Base-by-base conservation (phyloP, 2,329 filamentous ascomycete genomes). In the Epichloe hybrida region DNA sequence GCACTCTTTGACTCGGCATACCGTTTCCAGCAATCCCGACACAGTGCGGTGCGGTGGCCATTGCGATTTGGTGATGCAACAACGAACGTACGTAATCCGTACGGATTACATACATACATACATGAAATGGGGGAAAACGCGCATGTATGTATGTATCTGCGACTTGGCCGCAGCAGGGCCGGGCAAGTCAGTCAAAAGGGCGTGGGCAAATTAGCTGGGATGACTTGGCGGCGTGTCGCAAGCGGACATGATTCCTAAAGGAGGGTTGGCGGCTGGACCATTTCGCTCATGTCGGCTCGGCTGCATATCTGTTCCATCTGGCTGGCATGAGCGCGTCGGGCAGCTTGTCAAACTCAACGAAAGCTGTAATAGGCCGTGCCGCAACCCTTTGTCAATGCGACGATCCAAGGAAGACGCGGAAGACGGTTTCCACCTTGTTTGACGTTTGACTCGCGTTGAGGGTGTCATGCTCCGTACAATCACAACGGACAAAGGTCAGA, bases 211-310 rank as follows among this genome's bases (percentile, higher is more conserved):
- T 31, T 27, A 12, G 35, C 47, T 31, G 39, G 13, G 27, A 49
- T 36, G 51, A 31, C 46, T 9, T 9, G 46, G 42, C 35, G 49
- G 42, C 38, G 42, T 50, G 17, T 17, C 44, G 52, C 50, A 49
- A 53, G 47, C 56, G 56, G 57, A 54, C 54, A 46, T 55, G 54
- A 51, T 59, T 52, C 57, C 57, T 53, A n/a, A 53, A 55, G 54
- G 17, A 53, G 54, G 31, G 44, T 50, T 54, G 52, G 53, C 34
- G 51, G 40, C 31, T 15, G 17, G 35, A 35, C 27, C 27, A 40
- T 41, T 37, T 38, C 20, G 23, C 49, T 31, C 39, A 20, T 8
- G 13, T 43, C 27, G 27, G 9, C 27, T 31, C 27, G 27, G 27
- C 27, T 31, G 9, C 27, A 31, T 4, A 31, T 31, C 27, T n/a